Evolutionary conservation across 305 asterid species (phyloP).

Genomic region (Fraxinus floribunda): DNA sequence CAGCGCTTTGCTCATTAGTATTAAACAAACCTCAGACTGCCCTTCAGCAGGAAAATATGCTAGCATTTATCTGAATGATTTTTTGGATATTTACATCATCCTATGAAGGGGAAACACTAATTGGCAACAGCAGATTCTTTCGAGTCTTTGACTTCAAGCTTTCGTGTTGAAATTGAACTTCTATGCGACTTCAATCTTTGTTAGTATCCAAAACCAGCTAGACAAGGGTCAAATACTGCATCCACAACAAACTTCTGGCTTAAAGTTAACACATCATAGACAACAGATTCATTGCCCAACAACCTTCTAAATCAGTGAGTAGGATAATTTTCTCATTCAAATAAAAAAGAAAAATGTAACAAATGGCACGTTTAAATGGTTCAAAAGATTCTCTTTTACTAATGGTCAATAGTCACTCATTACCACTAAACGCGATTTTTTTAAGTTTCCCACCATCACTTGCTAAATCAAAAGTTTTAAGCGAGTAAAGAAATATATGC

Average conservation of each 20-base stretch:
- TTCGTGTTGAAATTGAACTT: neutral
- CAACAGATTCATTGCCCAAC: neutral
- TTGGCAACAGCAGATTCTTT: neutral
- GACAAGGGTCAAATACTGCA: neutral
- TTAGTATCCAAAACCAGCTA: neutral
- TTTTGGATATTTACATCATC: neutral
- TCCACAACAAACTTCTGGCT: neutral
- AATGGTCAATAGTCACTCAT: neutral
- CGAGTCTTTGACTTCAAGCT: neutral
- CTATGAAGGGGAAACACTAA: neutral
- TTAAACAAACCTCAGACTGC: neutral
- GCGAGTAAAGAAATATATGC: neutral
- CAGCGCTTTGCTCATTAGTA: neutral
- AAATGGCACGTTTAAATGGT: neutral
- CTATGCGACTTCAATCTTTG: neutral
- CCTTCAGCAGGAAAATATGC: neutral
- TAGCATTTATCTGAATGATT: neutral
- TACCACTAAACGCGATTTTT: neutral
- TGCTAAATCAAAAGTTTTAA: neutral
- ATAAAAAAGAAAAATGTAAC: neutral
- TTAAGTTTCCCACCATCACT: neutral
- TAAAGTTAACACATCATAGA: neutral
- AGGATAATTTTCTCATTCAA: neutral
- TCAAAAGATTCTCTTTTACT: neutral
- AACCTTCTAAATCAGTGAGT: neutral